These are phyloP conservation scores for Neonectria neomacrospora DNA, from an alignment of 2,329 filamentous ascomycete genomes.

Conservation along the genomic window DNA sequence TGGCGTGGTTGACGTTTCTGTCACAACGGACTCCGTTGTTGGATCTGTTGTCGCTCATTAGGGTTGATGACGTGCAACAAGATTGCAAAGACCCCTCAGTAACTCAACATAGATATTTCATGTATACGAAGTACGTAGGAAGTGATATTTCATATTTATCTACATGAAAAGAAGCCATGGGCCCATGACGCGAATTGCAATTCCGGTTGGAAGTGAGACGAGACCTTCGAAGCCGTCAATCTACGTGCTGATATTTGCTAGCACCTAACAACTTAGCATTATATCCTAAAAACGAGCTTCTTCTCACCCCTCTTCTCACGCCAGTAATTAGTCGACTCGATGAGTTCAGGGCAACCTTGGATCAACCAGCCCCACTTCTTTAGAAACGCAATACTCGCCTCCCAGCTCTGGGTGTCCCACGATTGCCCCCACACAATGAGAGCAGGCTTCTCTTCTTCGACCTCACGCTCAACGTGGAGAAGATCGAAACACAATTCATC, in stretches of 20 bases:
- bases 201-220: neutral
- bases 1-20: neutral
- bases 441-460: constrained; percentile 8
- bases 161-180: neutral
- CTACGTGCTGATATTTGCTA: neutral
- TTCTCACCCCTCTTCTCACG: constrained; percentile 28
- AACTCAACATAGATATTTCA: neutral
- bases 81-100: neutral
- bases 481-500: constrained; percentile 29
- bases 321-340: constrained; percentile 52
- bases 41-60: neutral
- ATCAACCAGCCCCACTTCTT: constrained; percentile 56
- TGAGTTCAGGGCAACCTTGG: constrained; percentile 49
- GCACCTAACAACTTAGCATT: neutral
- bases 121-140: too few species aligned
- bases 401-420: constrained; percentile 57
- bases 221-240: neutral
- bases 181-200: neutral
- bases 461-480: neutral
- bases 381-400: constrained; percentile 56
- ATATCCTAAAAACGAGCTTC: neutral
- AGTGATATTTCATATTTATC: neutral
- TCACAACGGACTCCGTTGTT: neutral
- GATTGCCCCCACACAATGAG: constrained; percentile 61
- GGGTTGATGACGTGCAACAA: neutral